A percentile compares a stretch with the other conserved stretches of the same genome.
phyloP scores from a whole-genome alignment of 345 rosid genomes.

The Syzygium grande region DNA sequence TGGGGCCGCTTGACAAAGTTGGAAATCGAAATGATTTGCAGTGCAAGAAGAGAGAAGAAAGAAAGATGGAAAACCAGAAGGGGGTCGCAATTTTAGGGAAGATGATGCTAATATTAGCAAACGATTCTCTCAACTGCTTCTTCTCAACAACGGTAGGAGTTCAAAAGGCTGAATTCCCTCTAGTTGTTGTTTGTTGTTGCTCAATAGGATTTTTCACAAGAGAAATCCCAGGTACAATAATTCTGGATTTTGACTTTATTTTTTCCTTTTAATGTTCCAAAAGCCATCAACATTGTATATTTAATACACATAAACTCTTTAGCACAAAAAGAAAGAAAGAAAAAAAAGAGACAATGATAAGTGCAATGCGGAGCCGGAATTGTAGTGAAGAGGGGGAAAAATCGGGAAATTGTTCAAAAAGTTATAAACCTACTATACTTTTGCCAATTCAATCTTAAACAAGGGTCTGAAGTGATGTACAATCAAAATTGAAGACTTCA shows the following conservation, averaged over 20 bases:
- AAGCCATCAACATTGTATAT: background rate
- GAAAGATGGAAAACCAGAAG: slow-evolving; percentile 5
- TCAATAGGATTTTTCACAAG: background rate
- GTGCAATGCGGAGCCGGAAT: background rate
- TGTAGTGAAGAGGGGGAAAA: background rate
- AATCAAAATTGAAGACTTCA: background rate
- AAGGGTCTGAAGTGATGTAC: background rate
- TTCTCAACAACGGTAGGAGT: background rate
- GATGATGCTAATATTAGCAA: background rate
- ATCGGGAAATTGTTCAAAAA: too few species aligned
- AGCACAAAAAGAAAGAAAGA: background rate
- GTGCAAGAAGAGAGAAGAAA: background rate
- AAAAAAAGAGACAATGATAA: background rate
- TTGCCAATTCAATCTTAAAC: too few species aligned
- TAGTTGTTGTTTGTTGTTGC: background rate
- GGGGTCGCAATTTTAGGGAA: slow-evolving; percentile 22
- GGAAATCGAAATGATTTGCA: background rate
- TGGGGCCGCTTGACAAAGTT: background rate
- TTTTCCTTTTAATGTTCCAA: background rate
- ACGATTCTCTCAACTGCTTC: background rate
- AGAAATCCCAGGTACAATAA: background rate
- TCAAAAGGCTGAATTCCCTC: background rate
- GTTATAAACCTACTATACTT: too few species aligned
- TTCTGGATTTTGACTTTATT: background rate
- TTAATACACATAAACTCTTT: background rate